phyloP scores from a whole-genome alignment of 164 flowering plant genomes.

The Kalanchoe fedtschenkoi region DNA sequence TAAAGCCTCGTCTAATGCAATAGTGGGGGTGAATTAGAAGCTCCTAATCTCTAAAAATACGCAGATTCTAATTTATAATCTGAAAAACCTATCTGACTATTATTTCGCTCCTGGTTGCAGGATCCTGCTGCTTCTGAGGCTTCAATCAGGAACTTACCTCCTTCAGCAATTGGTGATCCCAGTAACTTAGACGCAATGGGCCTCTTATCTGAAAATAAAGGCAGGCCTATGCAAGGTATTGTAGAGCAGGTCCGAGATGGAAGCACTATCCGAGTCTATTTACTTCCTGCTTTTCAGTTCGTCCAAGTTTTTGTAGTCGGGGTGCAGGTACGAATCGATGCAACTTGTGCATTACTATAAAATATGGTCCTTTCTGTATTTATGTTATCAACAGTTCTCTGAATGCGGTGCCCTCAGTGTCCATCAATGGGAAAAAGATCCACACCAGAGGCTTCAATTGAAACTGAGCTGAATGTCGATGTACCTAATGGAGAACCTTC shows the following conservation, averaged over 20 bases:
- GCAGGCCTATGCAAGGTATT: constrained; percentile 64
- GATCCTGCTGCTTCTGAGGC: constrained; percentile 77
- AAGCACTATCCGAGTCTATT: constrained; percentile 63
- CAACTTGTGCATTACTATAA: not conserved
- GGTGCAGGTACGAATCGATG: constrained; percentile 42
- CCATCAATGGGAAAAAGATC: constrained; percentile 78
- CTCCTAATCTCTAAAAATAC: not conserved
- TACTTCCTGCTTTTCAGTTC: constrained; percentile 83
- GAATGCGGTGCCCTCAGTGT: constrained; percentile 23
- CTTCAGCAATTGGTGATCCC: constrained; percentile 85
- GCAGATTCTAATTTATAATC: not conserved
- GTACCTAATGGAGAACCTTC: constrained; percentile 60
- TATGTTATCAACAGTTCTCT: not conserved
- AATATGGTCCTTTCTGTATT: not conserved
- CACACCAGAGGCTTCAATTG: constrained; percentile 28
- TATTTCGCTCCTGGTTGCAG: constrained; percentile 23
- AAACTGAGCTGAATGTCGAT: constrained; percentile 30
- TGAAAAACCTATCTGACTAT: not conserved
- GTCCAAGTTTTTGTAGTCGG: constrained; percentile 89
- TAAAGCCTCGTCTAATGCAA: not conserved
- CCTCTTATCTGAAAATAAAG: constrained; percentile 57
- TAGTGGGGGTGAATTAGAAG: not conserved
- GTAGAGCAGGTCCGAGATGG: constrained; percentile 97
- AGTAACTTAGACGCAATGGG: constrained; percentile 80
- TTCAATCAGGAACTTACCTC: constrained; percentile 69